These are phyloP conservation scores for Exophiala sideris DNA, from an alignment of 2,329 filamentous ascomycete species.

Conservation along the genomic window DNA sequence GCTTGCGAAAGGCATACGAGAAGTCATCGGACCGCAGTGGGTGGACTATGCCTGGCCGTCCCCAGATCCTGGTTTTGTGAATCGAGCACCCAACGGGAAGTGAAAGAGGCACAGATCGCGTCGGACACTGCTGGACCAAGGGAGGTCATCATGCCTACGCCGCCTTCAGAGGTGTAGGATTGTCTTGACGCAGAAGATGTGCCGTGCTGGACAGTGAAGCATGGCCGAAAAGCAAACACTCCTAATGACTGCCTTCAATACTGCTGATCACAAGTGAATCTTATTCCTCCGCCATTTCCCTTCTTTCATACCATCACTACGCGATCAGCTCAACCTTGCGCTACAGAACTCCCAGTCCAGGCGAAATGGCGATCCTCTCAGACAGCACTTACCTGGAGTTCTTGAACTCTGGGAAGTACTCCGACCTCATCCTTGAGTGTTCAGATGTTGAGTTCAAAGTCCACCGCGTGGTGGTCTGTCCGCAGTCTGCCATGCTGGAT, in stretches of 20 bases:
- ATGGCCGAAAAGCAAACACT: slow-evolving; percentile 2
- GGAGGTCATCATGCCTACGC: slow-evolving; percentile 18
- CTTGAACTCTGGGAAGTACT: slow-evolving; percentile 5
- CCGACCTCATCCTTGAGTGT: slow-evolving; percentile 20
- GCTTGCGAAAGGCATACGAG: slow-evolving; percentile 38
- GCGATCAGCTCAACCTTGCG: background rate
- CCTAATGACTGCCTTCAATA: background rate
- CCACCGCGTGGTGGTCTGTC: slow-evolving; percentile 29
- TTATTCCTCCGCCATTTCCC: background rate
- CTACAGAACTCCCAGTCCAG: background rate
- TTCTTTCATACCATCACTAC: background rate
- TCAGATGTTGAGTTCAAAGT: slow-evolving; percentile 27
- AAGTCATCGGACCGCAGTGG: slow-evolving; percentile 40
- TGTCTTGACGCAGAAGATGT: slow-evolving; percentile 12
- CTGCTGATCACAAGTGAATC: background rate
- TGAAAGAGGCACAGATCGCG: background rate
- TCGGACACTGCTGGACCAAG: background rate
- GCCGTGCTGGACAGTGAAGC: slow-evolving; percentile 9
- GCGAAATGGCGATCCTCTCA: background rate
- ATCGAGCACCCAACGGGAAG: slow-evolving; percentile 19
- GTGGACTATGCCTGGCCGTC: slow-evolving; percentile 46
- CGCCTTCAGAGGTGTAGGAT: slow-evolving; percentile 23
- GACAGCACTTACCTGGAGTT: background rate
- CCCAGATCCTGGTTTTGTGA: slow-evolving; percentile 41
- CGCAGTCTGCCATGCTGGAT: slow-evolving; percentile 25